Evolutionary conservation across 345 rosid species (phyloP), one percentile per base, ranked within the genome.

Genomic region (Raphanus raphanistrum): DNA sequence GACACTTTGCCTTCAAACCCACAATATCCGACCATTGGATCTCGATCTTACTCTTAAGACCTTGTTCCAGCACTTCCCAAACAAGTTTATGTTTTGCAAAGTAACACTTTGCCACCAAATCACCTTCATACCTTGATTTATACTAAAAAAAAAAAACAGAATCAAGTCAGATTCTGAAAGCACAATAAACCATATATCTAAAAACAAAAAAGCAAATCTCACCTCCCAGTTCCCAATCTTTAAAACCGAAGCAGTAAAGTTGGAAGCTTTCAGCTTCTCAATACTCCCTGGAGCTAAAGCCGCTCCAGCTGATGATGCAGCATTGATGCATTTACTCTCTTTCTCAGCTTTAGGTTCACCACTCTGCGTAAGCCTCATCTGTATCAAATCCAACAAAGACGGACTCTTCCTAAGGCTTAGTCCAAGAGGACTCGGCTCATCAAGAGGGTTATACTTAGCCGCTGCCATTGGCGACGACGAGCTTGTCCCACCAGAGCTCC

Each of bases 81-180:
- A 96, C 98, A 70, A 93, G 92, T 84, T 93, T 96, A 74, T 93
- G 97, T 86, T 96, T 96, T 0, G 98, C 99, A 72, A 96, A 96
- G 86, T 96, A 96, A 82, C 99, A 96, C 89, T 96, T 96, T 1
- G 97, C 99, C 72, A 96, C 98, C 85, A 96, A 88, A 87, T 96
- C 99, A 70, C 98, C 98, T 85, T 96, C 99, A 74, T 96, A 86
- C 82, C 97, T 91, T 2, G 99, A 91, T 72, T 90, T 91, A 70
- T 90, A 96, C 99, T 96, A 87, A 2, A 15, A 64, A 55, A 71
- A 3, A 38, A 68, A 75, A 60, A 21, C 67, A 27, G 32, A 48
- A 11, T 43, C 35, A 66, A 70, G 33, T 77, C 32, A 57, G 63
- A 55, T 21, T 28, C 1, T 68, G 2, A 74, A 10, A 62, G 28